These are phyloP conservation scores for Hansfordia pulvinata DNA, from an alignment of 2,329 filamentous ascomycete species.

Conservation along the genomic window DNA sequence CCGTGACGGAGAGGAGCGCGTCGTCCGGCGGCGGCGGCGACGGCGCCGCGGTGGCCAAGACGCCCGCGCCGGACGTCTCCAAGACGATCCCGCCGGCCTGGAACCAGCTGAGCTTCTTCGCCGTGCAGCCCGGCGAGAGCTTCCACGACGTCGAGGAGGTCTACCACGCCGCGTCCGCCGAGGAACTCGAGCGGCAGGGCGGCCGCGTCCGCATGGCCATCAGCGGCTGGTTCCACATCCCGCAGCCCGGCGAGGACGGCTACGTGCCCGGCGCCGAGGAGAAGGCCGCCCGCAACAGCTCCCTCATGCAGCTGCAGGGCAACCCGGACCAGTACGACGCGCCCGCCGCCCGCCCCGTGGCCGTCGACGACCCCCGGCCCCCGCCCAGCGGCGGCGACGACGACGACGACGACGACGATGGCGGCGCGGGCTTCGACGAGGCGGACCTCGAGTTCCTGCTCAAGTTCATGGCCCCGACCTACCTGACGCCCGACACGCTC, in stretches of 20 bases:
- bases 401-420: too few species aligned
- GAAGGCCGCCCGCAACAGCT: constrained; percentile 77
- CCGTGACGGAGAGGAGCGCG: too few species aligned
- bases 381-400: background rate
- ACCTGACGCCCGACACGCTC: constrained; percentile 82
- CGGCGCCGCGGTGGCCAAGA: constrained; percentile 63
- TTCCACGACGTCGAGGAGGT: constrained; percentile 99
- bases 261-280: constrained; percentile 82
- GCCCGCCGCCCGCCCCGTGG: constrained; percentile 49
- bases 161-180: constrained; percentile 53
- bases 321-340: constrained; percentile 82
- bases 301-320: constrained; percentile 82
- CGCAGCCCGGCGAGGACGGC: constrained; percentile 84
- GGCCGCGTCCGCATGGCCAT: constrained; percentile 90
- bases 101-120: constrained; percentile 97
- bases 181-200: constrained; percentile 52
- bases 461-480: constrained; percentile 79
- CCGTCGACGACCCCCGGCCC: constrained; percentile 23
- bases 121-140: constrained; percentile 94
- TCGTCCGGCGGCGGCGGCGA: constrained; percentile 51
- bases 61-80: constrained; percentile 64
- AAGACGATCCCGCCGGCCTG: constrained; percentile 86
- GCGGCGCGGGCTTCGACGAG: constrained; percentile 55
- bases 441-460: constrained; percentile 80
- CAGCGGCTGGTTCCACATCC: constrained; percentile 98